A percentile compares a stretch with the other conserved stretches of the same genome.
These are phyloP conservation scores for Candida boleticola DNA, from an alignment of 805 yeast species.

Conservation along the genomic window DNA sequence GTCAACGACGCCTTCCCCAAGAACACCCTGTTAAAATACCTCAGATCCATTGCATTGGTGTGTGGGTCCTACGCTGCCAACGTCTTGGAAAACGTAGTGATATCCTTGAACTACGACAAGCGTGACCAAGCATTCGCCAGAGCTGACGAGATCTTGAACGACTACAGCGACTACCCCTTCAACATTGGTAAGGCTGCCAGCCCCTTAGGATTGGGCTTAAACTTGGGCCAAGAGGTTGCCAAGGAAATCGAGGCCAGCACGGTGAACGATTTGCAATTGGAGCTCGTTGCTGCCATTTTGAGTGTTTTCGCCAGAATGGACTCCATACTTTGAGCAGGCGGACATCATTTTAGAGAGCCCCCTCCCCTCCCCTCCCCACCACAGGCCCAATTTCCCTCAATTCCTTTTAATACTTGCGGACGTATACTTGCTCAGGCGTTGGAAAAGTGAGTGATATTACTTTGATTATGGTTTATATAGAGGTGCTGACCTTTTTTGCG, in stretches of 20 bases:
- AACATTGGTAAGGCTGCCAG: conserved; percentile 48
- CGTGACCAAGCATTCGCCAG: conserved; percentile 90
- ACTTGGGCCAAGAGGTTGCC: conserved; percentile 57
- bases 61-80: conserved; percentile 94
- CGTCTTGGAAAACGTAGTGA: conserved; percentile 86
- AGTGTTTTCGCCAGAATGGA: conserved; percentile 92
- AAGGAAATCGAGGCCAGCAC: conserved; percentile 51
- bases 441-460: too few relatives aligned
- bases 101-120: conserved; percentile 74
- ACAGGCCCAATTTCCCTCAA: too few relatives aligned
- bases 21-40: conserved; percentile 60
- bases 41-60: conserved; percentile 79
- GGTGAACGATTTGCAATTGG: conserved; percentile 65
- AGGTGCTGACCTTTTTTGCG: too few relatives aligned
- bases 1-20: conserved; percentile 66
- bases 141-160: conserved; percentile 87
- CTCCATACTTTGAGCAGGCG: conserved; percentile 64
- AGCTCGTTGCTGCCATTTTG: conserved; percentile 89
- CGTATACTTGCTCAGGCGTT: too few relatives aligned
- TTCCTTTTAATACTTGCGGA: too few relatives aligned
- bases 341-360: too few relatives aligned
- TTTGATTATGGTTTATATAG: too few relatives aligned
- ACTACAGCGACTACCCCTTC: conserved; percentile 86
- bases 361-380: too few relatives aligned
- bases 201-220: conserved; percentile 68